phyloP scores from a whole-genome alignment of 768 basidiomycete species.

The Holtermannia corniformis region DNA sequence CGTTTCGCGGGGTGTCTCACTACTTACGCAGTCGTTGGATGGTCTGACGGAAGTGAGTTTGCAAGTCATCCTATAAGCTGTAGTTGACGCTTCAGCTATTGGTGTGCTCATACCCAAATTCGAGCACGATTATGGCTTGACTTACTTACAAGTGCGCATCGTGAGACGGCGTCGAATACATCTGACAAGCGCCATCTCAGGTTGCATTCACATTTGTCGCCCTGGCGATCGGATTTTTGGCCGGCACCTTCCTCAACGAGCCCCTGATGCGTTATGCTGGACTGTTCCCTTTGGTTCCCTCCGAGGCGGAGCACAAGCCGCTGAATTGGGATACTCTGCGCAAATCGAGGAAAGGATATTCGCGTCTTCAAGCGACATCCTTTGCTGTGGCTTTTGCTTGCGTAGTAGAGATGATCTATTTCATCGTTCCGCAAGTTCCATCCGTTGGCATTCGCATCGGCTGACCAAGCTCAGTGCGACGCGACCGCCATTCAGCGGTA shows the following conservation, averaged over 20 bases:
- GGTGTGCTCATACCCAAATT: background rate
- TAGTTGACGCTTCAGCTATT: background rate
- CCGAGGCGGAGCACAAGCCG: too few relatives aligned
- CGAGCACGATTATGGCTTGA: background rate
- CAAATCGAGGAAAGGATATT: too few relatives aligned
- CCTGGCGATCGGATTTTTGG: background rate
- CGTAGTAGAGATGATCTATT: background rate
- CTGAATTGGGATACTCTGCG: too few relatives aligned
- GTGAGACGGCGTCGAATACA: too few relatives aligned
- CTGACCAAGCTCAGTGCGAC: background rate
- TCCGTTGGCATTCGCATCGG: background rate
- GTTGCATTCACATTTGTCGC: background rate
- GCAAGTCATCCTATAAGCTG: too few relatives aligned
- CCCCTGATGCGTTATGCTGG: too few relatives aligned
- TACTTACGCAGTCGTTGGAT: background rate
- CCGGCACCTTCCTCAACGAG: background rate
- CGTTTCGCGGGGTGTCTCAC: background rate
- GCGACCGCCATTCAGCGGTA: background rate
- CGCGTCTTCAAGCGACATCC: background rate
- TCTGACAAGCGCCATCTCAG: too few relatives aligned
- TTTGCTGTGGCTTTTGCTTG: background rate
- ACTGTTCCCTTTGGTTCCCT: too few relatives aligned
- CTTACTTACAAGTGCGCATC: background rate
- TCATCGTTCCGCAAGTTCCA: background rate
- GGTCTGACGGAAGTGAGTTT: background rate